Conservation (phyloP, 148 eudicot species). For the Spergularia bocconei region DNA sequence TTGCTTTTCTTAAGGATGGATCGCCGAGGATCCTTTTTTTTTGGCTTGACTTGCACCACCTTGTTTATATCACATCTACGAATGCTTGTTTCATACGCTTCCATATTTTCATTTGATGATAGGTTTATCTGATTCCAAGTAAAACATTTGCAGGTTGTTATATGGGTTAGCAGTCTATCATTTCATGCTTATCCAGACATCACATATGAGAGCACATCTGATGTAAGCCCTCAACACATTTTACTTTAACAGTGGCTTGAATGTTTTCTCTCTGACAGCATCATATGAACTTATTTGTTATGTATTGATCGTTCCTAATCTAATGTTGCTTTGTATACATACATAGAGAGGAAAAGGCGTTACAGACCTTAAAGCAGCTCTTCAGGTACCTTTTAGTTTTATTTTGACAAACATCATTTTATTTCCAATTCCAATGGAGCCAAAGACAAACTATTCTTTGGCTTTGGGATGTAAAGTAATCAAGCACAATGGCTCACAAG, state of each 20-base stretch:
- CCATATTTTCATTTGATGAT: not conserved
- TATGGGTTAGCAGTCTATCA: conserved; percentile 77
- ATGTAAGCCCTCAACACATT: conserved; percentile 56
- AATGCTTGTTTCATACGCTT: conserved; percentile 4
- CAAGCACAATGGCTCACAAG: too few species aligned
- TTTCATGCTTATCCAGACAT: conserved; percentile 82
- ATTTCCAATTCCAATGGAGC: too few species aligned
- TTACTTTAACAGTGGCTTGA: not conserved
- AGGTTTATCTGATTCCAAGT: conserved; percentile 6
- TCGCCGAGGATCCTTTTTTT: not conserved
- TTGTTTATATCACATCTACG: not conserved
- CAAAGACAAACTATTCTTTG: too few species aligned
- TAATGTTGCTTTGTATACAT: conserved; percentile 18
- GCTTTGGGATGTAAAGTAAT: too few species aligned
- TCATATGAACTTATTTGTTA: not conserved
- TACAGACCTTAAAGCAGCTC: conserved; percentile 78
- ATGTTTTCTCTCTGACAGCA: conserved; percentile 2
- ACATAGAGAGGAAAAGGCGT: conserved; percentile 85
- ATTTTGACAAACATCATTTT: too few species aligned
- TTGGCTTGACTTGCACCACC: not conserved
- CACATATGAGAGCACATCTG: conserved; percentile 66
- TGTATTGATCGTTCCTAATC: conserved; percentile 12
- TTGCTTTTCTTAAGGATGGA: not conserved
- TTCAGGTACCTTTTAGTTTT: conserved; percentile 50
- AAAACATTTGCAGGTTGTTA: conserved; percentile 51